Conservation (phyloP, 768 basidiomycete genomes). For the Lactarius pseudohatsudake region DNA sequence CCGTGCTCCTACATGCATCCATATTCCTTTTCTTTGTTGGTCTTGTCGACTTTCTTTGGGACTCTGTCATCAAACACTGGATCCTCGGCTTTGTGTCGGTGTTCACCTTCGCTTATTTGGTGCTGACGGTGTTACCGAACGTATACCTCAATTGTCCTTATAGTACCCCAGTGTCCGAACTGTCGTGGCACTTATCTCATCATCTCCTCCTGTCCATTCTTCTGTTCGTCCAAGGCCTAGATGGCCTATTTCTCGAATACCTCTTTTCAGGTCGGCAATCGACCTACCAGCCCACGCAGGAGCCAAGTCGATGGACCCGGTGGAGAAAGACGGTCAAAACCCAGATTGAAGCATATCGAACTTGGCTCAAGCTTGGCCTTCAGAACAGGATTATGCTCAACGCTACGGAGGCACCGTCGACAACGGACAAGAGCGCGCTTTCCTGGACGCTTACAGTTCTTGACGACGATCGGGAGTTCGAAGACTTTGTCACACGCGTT, state of each 20-base stretch:
- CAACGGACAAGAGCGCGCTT: not conserved
- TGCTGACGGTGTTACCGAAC: not conserved
- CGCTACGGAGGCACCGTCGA: not conserved
- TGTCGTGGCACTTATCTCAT: not conserved
- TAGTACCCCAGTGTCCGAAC: slow-evolving; percentile 12
- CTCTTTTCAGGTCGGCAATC: not conserved
- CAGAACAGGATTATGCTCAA: slow-evolving; percentile 4
- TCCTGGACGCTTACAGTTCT: slow-evolving; percentile 15
- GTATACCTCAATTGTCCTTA: slow-evolving; percentile 5
- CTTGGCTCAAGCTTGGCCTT: slow-evolving; percentile 8
- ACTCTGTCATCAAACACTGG: not conserved
- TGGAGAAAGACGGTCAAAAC: slow-evolving; percentile 4
- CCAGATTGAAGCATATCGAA: not conserved
- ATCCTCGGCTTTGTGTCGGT: not conserved
- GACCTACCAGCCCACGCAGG: not conserved
- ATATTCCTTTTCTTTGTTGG: not conserved
- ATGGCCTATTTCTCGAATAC: not conserved
- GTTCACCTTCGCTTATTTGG: not conserved
- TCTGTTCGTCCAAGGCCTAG: not conserved
- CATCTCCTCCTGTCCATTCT: not conserved
- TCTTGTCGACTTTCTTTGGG: not conserved
- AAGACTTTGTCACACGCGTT: slow-evolving; percentile 13
- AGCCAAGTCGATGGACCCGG: not conserved
- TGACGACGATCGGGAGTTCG: slow-evolving; percentile 7
- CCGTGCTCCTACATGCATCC: not conserved